Evolutionary conservation across 106 monocot species (phyloP).

Genomic region (Acorus calamus): DNA sequence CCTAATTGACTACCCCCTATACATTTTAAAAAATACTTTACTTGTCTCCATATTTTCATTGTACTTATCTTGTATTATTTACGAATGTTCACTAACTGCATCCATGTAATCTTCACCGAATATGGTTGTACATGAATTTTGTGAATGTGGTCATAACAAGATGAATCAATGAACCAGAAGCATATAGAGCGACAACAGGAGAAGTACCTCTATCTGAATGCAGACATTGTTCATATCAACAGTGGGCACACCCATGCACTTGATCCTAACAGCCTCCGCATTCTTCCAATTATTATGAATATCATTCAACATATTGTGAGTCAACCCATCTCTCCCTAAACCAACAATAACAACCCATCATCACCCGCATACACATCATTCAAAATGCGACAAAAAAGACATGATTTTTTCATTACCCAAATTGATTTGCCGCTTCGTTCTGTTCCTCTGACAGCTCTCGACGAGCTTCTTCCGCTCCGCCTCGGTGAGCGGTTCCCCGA

Average conservation of each 20-base stretch:
- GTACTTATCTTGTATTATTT: too few species aligned
- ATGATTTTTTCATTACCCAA: conserved; percentile 29
- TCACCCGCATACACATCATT: too few species aligned
- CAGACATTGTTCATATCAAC: conserved; percentile 96
- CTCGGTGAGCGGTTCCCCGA: conserved; percentile 59
- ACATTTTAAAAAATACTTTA: too few species aligned
- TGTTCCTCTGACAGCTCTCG: conserved; percentile 53
- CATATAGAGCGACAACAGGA: not conserved
- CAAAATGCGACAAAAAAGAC: too few species aligned
- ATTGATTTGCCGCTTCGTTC: conserved; percentile 82
- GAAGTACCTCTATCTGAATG: conserved; percentile 78
- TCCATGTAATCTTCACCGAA: too few species aligned
- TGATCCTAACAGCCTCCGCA: conserved; percentile 79
- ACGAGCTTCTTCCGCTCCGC: conserved; percentile 55
- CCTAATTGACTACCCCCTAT: too few species aligned
- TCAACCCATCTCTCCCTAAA: conserved; percentile 92
- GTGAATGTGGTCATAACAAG: not conserved
- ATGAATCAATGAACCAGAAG: not conserved
- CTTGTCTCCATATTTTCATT: too few species aligned
- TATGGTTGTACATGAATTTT: too few species aligned
- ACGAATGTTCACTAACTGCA: too few species aligned
- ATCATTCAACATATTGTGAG: conserved; percentile 98
- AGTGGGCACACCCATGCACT: conserved; percentile 99
- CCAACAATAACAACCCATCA: not conserved
- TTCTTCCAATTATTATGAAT: conserved; percentile 97